A percentile compares a stretch with the other conserved stretches of the same genome.
Evolutionary conservation across 2,329 filamentous ascomycete genomes (phyloP).

Genomic region (Akanthomyces lecanii): DNA sequence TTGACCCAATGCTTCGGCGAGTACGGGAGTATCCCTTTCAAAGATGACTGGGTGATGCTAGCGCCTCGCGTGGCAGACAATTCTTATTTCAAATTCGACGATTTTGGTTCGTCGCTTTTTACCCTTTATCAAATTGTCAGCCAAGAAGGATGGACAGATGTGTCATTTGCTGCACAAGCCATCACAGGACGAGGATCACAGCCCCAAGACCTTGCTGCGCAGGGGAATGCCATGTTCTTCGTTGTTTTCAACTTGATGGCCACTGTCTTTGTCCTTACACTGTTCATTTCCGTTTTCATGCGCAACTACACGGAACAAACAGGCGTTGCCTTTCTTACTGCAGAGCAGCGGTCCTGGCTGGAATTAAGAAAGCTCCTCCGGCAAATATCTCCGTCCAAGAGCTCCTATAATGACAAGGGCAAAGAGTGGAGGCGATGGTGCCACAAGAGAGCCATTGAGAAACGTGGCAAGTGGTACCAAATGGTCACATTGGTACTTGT

Average conservation of each 20-base stretch:
- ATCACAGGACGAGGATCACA: constrained; percentile 76
- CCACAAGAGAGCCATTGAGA: constrained; percentile 89
- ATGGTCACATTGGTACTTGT: constrained; percentile 75
- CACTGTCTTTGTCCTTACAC: constrained; percentile 90
- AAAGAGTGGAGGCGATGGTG: constrained; percentile 88
- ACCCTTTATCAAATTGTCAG: constrained; percentile 98
- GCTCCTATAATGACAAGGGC: constrained; percentile 73
- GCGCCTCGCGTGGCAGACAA: constrained; percentile 79
- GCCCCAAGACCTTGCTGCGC: constrained; percentile 62
- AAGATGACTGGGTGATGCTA: constrained; percentile 70
- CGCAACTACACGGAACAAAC: constrained; percentile 99
- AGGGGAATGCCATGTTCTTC: constrained; percentile 91
- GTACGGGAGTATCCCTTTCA: constrained; percentile 70
- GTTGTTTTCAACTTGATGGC: constrained; percentile 93
- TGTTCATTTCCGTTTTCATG: constrained; percentile 99
- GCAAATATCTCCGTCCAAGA: constrained; percentile 92
- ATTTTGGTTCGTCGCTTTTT: constrained; percentile 89
- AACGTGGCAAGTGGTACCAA: constrained; percentile 87
- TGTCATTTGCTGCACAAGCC: constrained; percentile 78
- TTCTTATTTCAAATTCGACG: constrained; percentile 85
- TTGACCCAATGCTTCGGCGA: constrained; percentile 80
- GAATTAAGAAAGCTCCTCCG: constrained; percentile 87
- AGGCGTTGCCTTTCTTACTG: constrained; percentile 90
- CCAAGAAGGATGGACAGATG: constrained; percentile 95
- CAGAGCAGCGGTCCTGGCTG: constrained; percentile 94